These are phyloP conservation scores for Isoetes engelmannii DNA, from an alignment of 83 land plant species.

Conservation along the genomic window DNA sequence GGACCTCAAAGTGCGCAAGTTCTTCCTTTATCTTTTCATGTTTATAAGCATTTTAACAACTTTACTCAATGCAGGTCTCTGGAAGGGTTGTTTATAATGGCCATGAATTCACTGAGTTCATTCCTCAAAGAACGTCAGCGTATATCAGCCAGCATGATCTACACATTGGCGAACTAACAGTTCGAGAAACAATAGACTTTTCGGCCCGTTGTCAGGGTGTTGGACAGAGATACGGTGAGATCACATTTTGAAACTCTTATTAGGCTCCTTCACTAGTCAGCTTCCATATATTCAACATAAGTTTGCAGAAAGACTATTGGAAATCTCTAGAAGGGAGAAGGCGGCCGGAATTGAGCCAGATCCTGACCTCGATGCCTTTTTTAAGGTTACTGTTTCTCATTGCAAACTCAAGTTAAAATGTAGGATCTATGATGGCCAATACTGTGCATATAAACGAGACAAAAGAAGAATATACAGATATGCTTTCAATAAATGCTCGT, in stretches of 20 bases:
- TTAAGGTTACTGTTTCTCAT: neutral
- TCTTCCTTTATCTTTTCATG: neutral
- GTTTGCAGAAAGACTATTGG: constrained; percentile 7
- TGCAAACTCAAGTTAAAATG: too few species aligned
- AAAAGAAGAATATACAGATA: too few species aligned
- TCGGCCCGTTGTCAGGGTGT: constrained; percentile 76
- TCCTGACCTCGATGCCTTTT: neutral
- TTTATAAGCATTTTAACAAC: neutral
- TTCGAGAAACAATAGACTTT: constrained; percentile 72
- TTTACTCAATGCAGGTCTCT: constrained; percentile 26
- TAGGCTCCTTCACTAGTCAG: neutral
- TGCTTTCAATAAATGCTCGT: too few species aligned
- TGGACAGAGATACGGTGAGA: constrained; percentile 58
- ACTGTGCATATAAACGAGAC: too few species aligned
- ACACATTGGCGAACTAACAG: constrained; percentile 73
- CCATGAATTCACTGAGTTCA: constrained; percentile 56
- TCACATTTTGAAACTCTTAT: neutral
- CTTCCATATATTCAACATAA: neutral
- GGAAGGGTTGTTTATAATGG: constrained; percentile 73
- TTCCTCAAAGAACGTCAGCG: constrained; percentile 63
- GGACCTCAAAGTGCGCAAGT: neutral
- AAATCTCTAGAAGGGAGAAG: constrained; percentile 2
- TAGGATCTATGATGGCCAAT: too few species aligned
- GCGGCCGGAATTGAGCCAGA: neutral
- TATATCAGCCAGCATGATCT: constrained; percentile 75